Evolutionary conservation across 1,284 basidiomycete species (phyloP).

Genomic region (Blastosporella zonata): DNA sequence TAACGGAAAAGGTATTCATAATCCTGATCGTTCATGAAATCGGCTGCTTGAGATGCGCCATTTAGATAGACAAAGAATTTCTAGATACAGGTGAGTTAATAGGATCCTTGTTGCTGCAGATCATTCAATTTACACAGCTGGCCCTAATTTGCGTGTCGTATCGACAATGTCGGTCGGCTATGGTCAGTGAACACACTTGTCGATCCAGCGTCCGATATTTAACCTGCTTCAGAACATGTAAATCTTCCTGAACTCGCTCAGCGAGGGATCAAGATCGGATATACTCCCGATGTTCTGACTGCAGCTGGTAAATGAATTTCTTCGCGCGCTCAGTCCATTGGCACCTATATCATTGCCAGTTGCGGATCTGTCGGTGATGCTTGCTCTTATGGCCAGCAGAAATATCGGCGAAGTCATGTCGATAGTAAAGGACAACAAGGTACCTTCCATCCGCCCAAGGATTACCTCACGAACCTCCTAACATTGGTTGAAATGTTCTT

Average conservation of each 20-base stretch:
- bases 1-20: slow-evolving; percentile 59
- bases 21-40: background rate
- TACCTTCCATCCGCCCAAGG: slow-evolving; percentile 28
- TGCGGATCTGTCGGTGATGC: slow-evolving; percentile 85
- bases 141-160: slow-evolving; percentile 70
- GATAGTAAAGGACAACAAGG: slow-evolving; percentile 68
- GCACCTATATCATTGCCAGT: slow-evolving; percentile 40
- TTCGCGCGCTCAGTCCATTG: background rate
- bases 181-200: slow-evolving; percentile 42
- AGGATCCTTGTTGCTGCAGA: background rate
- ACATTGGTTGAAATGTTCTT: background rate
- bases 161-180: slow-evolving; percentile 92
- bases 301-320: slow-evolving; percentile 62
- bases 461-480: background rate
- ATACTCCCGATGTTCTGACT: slow-evolving; percentile 89
- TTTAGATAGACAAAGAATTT: slow-evolving; percentile 70
- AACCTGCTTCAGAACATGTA: slow-evolving; percentile 70
- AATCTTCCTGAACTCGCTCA: slow-evolving; percentile 62
- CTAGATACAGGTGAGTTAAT: slow-evolving; percentile 56
- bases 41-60: background rate
- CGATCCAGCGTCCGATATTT: background rate
- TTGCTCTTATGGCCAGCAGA: slow-evolving; percentile 88
- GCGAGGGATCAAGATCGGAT: slow-evolving; percentile 75
- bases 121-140: slow-evolving; percentile 45
- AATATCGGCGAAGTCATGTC: slow-evolving; percentile 65